phyloP scores from a whole-genome alignment of 2,329 filamentous ascomycete species.

The Madurella mycetomatis region DNA sequence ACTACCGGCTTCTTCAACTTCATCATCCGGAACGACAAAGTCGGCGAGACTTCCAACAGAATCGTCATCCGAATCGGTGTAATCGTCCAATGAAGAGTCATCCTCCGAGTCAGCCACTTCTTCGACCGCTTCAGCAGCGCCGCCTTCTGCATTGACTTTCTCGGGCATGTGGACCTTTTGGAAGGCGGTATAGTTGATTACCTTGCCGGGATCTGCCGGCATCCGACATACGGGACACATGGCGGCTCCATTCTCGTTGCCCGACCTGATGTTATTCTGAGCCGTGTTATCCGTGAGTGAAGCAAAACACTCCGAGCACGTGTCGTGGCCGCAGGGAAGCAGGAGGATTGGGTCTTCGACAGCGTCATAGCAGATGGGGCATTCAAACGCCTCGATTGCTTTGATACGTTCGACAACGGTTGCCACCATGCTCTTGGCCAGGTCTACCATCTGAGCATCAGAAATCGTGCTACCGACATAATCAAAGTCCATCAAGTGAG shows the following conservation, averaged over 20 bases:
- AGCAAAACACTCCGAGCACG: slow-evolving; percentile 72
- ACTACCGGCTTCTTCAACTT: slow-evolving; percentile 31
- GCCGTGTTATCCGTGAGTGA: slow-evolving; percentile 60
- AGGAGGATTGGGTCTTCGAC: slow-evolving; percentile 72
- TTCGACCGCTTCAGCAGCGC: slow-evolving; percentile 32
- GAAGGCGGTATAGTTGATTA: slow-evolving; percentile 72
- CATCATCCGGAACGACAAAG: slow-evolving; percentile 49
- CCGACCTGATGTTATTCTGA: slow-evolving; percentile 51
- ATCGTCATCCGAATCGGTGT: slow-evolving; percentile 20
- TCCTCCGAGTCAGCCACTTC: slow-evolving; percentile 17
- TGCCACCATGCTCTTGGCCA: slow-evolving; percentile 53
- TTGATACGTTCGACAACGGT: slow-evolving; percentile 65
- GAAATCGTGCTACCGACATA: slow-evolving; percentile 41
- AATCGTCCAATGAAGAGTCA: slow-evolving; percentile 11
- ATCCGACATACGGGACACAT: slow-evolving; percentile 76
- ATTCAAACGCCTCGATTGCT: slow-evolving; percentile 60
- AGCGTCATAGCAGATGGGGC: slow-evolving; percentile 76
- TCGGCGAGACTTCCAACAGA: slow-evolving; percentile 41
- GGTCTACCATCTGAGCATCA: slow-evolving; percentile 35
- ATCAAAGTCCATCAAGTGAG: slow-evolving; percentile 56
- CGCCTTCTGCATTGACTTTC: slow-evolving; percentile 26
- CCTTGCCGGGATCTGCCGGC: slow-evolving; percentile 58
- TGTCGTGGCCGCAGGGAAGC: slow-evolving; percentile 77
- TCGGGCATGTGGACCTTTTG: slow-evolving; percentile 66
- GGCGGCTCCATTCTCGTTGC: slow-evolving; percentile 50